A percentile compares a stretch with the other conserved stretches of the same genome.
Conservation (phyloP, 1,284 basidiomycete genomes). For the Naganishia cerealis region DNA sequence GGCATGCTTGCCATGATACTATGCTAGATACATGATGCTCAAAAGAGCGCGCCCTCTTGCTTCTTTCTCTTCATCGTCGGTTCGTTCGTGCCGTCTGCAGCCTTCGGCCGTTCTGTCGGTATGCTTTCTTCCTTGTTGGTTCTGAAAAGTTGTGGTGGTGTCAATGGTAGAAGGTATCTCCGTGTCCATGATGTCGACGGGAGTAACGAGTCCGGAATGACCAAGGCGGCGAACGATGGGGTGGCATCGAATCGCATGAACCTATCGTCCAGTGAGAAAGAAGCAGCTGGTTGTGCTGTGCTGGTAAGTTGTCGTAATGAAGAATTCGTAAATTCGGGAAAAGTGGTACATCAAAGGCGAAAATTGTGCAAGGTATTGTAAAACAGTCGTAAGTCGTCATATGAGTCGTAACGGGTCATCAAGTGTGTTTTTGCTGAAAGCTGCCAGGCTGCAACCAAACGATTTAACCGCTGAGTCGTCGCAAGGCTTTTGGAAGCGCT, state of each 20-base stretch:
- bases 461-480: slow-evolving; percentile 16
- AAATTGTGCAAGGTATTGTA: slow-evolving; percentile 17
- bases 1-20: slow-evolving; percentile 1
- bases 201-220: not conserved
- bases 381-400: slow-evolving; percentile 16
- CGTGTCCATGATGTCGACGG: not conserved
- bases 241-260: too few relatives aligned
- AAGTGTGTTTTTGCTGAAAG: not conserved
- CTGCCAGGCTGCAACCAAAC: not conserved
- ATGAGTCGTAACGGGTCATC: slow-evolving; percentile 21
- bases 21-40: slow-evolving; percentile 29
- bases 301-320: not conserved
- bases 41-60: not conserved
- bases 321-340: not conserved
- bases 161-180: not conserved
- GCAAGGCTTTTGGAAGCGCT: slow-evolving; percentile 18
- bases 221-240: too few relatives aligned
- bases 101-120: not conserved
- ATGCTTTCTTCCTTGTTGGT: not conserved
- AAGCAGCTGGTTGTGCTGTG: not conserved
- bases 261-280: too few relatives aligned
- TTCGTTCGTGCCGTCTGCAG: not conserved
- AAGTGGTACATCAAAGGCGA: not conserved
- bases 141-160: not conserved
- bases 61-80: not conserved